Percentiles rank a stretch among this genome's conserved stretches.
Evolutionary conservation across 2,329 filamentous ascomycete genomes (phyloP).

Genomic region (Dactylellina parvicollis): DNA sequence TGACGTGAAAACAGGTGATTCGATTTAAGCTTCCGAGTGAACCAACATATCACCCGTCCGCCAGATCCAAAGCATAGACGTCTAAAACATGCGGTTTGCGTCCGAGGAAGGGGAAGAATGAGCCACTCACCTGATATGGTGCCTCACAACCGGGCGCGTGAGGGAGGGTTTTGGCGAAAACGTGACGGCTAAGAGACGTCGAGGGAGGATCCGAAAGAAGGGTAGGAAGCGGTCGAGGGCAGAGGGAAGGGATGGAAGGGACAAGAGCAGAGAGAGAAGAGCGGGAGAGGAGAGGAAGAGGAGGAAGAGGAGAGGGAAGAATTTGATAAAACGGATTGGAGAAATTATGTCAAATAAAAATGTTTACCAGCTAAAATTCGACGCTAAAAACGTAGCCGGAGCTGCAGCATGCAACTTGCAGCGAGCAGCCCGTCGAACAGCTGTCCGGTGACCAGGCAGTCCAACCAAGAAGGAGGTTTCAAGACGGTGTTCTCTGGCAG

Average conservation of each 20-base stretch:
- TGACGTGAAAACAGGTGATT: constrained; percentile 1
- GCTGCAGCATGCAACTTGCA: constrained; percentile 35
- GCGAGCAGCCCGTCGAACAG: constrained; percentile 39
- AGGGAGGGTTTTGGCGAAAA: constrained; percentile 6
- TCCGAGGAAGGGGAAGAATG: not conserved
- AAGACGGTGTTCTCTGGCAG: too few relatives aligned
- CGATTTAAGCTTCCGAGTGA: constrained; percentile 22
- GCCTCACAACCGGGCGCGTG: constrained; percentile 3
- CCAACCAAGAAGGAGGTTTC: not conserved
- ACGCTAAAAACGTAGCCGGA: constrained; percentile 35
- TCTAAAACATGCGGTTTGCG: not conserved
- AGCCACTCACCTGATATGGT: constrained; percentile 46
- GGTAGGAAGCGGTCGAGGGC: not conserved
- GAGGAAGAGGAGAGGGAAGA: not conserved
- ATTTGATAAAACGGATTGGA: constrained; percentile 14
- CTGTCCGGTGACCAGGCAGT: constrained; percentile 52
- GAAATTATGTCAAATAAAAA: constrained; percentile 39
- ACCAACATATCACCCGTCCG: not conserved
- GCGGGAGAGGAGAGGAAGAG: constrained; percentile 3
- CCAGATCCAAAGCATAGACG: too few relatives aligned
- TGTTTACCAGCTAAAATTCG: constrained; percentile 1
- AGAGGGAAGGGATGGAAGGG: constrained; percentile 11
- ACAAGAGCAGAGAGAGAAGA: not conserved
- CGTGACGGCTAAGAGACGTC: not conserved
- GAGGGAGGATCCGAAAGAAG: constrained; percentile 1